Conservation (phyloP, 805 yeast species). For the Helenozyma rhizophorensis region DNA sequence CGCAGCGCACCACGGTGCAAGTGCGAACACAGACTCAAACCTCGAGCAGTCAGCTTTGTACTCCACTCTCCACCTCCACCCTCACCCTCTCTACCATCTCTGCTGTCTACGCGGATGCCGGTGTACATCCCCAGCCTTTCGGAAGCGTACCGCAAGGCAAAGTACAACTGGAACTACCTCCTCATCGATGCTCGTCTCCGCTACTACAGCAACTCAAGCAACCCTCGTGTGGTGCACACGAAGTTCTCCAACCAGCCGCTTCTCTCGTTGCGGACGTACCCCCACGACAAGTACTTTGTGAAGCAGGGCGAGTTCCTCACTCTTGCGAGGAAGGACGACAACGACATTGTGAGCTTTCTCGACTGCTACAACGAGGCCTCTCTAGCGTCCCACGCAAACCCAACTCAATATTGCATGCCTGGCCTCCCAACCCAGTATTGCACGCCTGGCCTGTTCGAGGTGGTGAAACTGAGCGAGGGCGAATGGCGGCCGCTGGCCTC, state of each 20-base stretch:
- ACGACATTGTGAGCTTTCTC: constrained; percentile 10
- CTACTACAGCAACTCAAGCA: constrained; percentile 34
- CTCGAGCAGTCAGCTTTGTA: too few species aligned
- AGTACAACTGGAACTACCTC: constrained; percentile 30
- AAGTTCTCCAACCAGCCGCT: constrained; percentile 30
- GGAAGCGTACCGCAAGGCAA: constrained; percentile 19
- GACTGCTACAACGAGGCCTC: constrained; percentile 5
- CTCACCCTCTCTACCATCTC: not conserved
- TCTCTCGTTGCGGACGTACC: constrained; percentile 35
- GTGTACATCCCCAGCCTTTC: too few species aligned
- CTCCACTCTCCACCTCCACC: not conserved
- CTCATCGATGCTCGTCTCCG: constrained; percentile 32
- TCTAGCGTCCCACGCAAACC: too few species aligned
- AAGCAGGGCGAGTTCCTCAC: constrained; percentile 31
- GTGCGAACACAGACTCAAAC: not conserved
- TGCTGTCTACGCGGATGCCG: too few species aligned
- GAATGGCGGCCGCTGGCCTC: too few species aligned
- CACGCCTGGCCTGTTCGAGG: too few species aligned
- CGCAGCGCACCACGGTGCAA: not conserved
- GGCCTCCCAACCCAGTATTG: too few species aligned
- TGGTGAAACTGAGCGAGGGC: too few species aligned
- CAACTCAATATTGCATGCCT: too few species aligned
- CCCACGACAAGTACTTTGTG: constrained; percentile 27
- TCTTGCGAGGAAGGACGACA: constrained; percentile 9
- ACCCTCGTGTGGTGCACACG: constrained; percentile 35